These are phyloP conservation scores for Cutaneotrichosporon sp. DNA, from an alignment of 1,284 basidiomycete genomes.

Conservation along the genomic window DNA sequence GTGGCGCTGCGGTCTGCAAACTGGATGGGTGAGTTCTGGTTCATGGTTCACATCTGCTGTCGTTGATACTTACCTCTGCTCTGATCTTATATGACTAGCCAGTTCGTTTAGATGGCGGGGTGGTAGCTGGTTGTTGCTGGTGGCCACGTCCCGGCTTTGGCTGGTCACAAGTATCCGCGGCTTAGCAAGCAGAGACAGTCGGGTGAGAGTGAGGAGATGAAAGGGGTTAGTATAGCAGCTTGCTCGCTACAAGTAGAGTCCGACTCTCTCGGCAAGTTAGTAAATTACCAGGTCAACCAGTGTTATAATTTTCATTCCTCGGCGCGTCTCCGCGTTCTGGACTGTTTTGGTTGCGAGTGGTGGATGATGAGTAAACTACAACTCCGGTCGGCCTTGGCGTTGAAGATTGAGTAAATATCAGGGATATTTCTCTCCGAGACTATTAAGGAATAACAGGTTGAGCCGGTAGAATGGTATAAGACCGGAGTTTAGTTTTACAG, in stretches of 20 bases:
- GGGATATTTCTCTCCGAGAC: not conserved
- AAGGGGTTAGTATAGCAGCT: not conserved
- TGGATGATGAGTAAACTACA: not conserved
- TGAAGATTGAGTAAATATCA: not conserved
- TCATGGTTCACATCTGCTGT: not conserved
- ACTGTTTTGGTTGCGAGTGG: not conserved
- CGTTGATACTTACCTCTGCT: not conserved
- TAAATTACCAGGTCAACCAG: not conserved
- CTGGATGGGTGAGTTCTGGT: not conserved
- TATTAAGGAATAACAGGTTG: not conserved
- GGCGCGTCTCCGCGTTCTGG: not conserved
- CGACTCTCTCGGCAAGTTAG: not conserved
- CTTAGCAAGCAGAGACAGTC: not conserved
- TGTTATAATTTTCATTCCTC: conserved; percentile 5
- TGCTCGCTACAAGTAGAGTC: not conserved
- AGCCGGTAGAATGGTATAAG: not conserved
- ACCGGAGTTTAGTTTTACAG: not conserved
- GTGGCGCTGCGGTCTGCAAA: not conserved
- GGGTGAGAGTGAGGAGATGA: not conserved
- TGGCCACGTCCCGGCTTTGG: not conserved
- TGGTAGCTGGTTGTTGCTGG: too few relatives aligned
- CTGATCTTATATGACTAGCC: not conserved
- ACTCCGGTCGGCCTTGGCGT: too few relatives aligned
- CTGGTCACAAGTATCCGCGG: not conserved
- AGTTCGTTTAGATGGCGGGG: too few relatives aligned